Percentiles rank a stretch among this genome's conserved stretches.
Evolutionary conservation across 1,284 basidiomycete genomes (phyloP).

Genomic region (Leccinum subrobustum): DNA sequence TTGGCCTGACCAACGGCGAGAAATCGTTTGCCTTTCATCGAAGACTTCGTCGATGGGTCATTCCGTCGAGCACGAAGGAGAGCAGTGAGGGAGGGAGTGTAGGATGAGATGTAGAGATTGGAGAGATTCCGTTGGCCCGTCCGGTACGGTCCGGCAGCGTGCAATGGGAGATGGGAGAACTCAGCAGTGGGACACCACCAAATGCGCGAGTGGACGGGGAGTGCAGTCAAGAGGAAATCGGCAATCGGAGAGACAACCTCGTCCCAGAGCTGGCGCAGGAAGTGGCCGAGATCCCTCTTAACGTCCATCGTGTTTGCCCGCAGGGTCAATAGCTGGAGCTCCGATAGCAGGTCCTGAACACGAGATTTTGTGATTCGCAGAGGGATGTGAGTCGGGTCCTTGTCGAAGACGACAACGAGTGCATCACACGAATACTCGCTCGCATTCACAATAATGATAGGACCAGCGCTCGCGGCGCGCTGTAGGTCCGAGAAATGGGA

Average conservation of each 20-base stretch:
- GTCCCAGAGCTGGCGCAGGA: not conserved
- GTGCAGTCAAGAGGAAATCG: not conserved
- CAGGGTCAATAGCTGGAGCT: no score
- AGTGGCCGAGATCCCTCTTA: not conserved
- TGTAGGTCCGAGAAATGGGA: not conserved
- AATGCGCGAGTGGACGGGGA: not conserved
- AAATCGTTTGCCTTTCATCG: not conserved
- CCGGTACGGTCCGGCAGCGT: not conserved
- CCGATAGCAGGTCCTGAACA: no score
- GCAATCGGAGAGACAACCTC: not conserved
- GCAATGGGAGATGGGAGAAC: not conserved
- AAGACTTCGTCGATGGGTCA: not conserved
- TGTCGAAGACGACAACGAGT: not conserved
- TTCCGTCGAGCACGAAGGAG: not conserved
- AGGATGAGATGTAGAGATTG: not conserved
- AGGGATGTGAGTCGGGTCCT: not conserved
- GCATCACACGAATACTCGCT: not conserved
- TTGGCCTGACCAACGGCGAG: not conserved
- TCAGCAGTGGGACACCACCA: not conserved
- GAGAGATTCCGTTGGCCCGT: not conserved
- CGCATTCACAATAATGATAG: not conserved
- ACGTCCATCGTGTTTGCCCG: not conserved
- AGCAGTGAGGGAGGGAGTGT: not conserved
- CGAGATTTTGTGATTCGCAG: not conserved
- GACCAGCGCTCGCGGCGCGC: no score